Evolutionary conservation across 805 yeast genomes (phyloP).

Genomic region (Hanseniaspora singularis): DNA sequence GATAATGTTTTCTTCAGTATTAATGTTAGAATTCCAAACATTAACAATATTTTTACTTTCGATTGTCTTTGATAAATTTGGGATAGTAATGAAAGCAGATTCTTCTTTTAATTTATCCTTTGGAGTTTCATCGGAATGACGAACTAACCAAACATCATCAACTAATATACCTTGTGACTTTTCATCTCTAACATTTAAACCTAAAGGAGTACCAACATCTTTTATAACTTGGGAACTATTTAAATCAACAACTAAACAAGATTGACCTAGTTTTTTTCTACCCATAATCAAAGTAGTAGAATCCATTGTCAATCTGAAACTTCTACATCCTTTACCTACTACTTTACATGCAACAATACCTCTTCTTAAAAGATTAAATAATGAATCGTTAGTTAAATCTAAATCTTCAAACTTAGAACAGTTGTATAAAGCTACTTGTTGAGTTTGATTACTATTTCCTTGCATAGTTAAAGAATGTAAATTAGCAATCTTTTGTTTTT

Average conservation of each 20-base stretch:
- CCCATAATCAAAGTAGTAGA: slow-evolving; percentile 10
- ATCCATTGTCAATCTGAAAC: slow-evolving; percentile 7
- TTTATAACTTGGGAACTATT: slow-evolving; percentile 12
- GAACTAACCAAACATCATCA: slow-evolving; percentile 20
- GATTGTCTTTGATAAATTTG: slow-evolving; percentile 5
- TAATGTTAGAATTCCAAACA: not conserved
- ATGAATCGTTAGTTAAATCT: slow-evolving; percentile 8
- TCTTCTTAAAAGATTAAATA: slow-evolving; percentile 12
- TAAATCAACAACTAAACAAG: slow-evolving; percentile 13
- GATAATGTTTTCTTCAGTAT: not conserved
- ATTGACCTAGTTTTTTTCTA: slow-evolving; percentile 14
- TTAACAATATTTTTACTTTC: not conserved
- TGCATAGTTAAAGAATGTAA: slow-evolving; percentile 14
- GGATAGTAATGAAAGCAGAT: slow-evolving; percentile 24
- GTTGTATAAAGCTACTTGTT: slow-evolving; percentile 4
- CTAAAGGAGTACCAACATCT: slow-evolving; percentile 12
- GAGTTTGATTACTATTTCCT: slow-evolving; percentile 7
- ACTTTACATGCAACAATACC: slow-evolving; percentile 11
- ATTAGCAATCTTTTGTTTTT: slow-evolving; percentile 1
- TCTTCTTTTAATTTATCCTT: slow-evolving; percentile 17
- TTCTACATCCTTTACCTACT: slow-evolving; percentile 12
- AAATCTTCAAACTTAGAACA: slow-evolving; percentile 8
- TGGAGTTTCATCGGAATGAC: not conserved
- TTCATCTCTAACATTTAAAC: slow-evolving; percentile 12
- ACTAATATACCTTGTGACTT: slow-evolving; percentile 9